A percentile compares a stretch with the other conserved stretches of the same genome.
phyloP scores from a whole-genome alignment of 177 flowering plant genomes.

The Tripterygium wilfordii region DNA sequence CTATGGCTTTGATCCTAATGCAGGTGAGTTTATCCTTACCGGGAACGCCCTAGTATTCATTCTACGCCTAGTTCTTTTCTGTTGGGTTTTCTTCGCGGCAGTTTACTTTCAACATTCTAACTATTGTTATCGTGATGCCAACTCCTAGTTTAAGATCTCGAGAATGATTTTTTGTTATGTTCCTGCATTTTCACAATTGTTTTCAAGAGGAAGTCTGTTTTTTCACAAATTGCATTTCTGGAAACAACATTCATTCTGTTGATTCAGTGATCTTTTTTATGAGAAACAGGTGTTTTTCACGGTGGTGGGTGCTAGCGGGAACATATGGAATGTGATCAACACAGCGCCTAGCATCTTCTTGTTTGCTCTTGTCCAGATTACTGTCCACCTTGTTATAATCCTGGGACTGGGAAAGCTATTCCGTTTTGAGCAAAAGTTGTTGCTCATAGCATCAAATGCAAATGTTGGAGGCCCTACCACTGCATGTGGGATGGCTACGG shows the following conservation, averaged over 20 bases:
- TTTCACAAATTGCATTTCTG: too few species aligned
- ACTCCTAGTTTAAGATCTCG: too few species aligned
- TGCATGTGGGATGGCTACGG: slow-evolving; percentile 93
- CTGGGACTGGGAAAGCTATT: slow-evolving; percentile 81
- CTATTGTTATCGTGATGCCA: too few species aligned
- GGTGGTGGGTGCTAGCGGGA: slow-evolving; percentile 83
- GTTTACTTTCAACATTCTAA: too few species aligned
- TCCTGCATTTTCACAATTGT: too few species aligned
- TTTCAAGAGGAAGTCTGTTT: too few species aligned
- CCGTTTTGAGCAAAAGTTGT: slow-evolving; percentile 44
- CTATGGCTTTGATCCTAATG: slow-evolving; percentile 63
- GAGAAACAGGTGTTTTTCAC: slow-evolving; percentile 67
- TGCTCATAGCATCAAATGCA: slow-evolving; percentile 90
- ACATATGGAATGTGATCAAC: slow-evolving; percentile 62
- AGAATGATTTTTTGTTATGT: too few species aligned
- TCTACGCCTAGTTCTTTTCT: too few species aligned
- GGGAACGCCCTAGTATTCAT: too few species aligned
- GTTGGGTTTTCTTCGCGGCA: too few species aligned
- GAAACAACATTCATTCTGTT: too few species aligned
- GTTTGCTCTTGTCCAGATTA: slow-evolving; percentile 72
- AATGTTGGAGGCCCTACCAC: slow-evolving; percentile 95
- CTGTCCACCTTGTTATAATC: slow-evolving; percentile 64
- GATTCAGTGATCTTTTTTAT: too few species aligned
- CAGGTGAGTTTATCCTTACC: slow-evolving; percentile 39
- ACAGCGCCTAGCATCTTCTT: slow-evolving; percentile 82